Evolutionary conservation across 768 basidiomycete species (phyloP), one percentile per base, ranked within the genome.

Genomic region (Termitomyces sp.): DNA sequence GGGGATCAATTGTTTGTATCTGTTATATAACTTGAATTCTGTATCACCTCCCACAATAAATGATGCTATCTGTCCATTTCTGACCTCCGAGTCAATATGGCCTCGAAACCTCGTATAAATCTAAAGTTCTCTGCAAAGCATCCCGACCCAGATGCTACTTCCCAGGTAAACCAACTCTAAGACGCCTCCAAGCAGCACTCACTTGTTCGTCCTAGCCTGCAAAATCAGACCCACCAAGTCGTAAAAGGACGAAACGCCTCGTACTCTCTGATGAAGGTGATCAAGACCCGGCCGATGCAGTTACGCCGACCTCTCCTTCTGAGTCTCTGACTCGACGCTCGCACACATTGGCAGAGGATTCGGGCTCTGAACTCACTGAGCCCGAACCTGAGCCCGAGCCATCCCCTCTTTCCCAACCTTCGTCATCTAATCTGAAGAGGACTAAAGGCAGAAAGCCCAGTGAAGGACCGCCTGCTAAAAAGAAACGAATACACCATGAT

Each of bases 211-310:
- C 27, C 16, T 51, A 64, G 60, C 41, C 54, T 15, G 48, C 52
- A 59, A 55, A 49, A 39, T 48, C 63, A 16, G 68, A 68, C 36
- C 41, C 58, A 6, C 49, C 61, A 6, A 42, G 46, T 55, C 54
- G 60, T 20, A 62, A 64, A 24, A 70, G 68, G 41, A 56, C 58
- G 34, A 69, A 72, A 54, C 68, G 69, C 50, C 68, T 67, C 31
- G 59, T 57, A 45, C 46, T 69, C 30, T 67, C 68, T 39, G 68
- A 72, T 36, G 62, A 65, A 27, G 70, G 63, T 18, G 75, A 72
- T 22, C 51, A 46, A 16, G 54, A 55, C 52, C 49, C 44, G n/a
- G 22, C 7, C 9, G 50, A 55, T 6, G 58, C 54, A 24, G n/a
- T 55, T 36, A 37, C 58, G 20, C 20, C 15, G 16, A 63, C 60